phyloP scores from a whole-genome alignment of 768 basidiomycete genomes.

The Podaxis sp. region DNA sequence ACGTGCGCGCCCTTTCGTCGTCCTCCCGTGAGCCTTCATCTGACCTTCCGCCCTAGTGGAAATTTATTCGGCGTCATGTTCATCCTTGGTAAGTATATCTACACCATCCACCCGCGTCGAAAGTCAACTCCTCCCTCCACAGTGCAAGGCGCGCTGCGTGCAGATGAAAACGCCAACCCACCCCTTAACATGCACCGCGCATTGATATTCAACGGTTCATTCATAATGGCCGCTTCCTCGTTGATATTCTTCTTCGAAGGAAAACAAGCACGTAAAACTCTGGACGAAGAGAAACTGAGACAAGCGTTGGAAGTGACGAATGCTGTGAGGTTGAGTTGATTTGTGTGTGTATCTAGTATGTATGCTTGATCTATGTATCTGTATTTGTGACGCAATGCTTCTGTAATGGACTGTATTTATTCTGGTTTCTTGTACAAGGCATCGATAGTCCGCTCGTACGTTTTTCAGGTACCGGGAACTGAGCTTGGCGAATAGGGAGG shows the following conservation, averaged over 20 bases:
- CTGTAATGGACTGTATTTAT: no score
- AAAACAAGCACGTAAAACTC: constrained; percentile 54
- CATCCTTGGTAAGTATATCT: constrained; percentile 45
- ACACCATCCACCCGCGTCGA: not conserved
- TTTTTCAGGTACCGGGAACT: no score
- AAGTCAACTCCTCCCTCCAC: constrained; percentile 1
- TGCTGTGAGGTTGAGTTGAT: not conserved
- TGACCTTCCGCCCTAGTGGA: constrained; percentile 34
- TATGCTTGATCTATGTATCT: not conserved
- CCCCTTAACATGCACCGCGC: constrained; percentile 70
- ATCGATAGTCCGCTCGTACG: no score
- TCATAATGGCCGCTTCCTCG: constrained; percentile 35
- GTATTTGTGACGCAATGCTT: no score
- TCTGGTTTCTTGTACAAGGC: no score
- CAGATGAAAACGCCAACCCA: constrained; percentile 51
- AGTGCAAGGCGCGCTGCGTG: constrained; percentile 71
- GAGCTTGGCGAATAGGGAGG: no score
- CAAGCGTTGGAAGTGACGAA: constrained; percentile 12
- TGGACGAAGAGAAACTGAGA: constrained; percentile 50
- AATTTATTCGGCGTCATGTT: constrained; percentile 62
- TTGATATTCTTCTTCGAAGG: constrained; percentile 53
- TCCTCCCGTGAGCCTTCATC: not conserved
- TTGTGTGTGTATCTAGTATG: not conserved
- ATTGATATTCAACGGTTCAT: constrained; percentile 60
- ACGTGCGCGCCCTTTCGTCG: constrained; percentile 36